Evolutionary conservation across 148 eudicot genomes (phyloP), one percentile per base, ranked within the genome.

Genomic region (Nyssa sinensis): DNA sequence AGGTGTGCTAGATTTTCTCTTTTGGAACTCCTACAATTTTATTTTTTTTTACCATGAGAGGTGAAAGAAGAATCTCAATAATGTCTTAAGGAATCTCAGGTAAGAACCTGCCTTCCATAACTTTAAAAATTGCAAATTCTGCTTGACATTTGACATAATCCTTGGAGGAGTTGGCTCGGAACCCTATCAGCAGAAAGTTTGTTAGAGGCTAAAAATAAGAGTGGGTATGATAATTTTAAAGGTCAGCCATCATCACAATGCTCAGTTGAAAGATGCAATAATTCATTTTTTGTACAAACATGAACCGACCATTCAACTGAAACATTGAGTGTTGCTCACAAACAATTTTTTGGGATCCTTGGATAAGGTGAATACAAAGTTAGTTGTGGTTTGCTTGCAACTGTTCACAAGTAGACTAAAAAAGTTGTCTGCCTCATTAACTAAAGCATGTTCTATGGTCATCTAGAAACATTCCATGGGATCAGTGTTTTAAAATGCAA

Each of bases 141-240:
- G 97, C 88, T 96, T 96, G 77, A 96, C 83, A 78, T 96, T 91
- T 60, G 98, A 80, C 66, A 93, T 96, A 85, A 96, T 96, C 82
- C 99, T 96, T 44, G 89, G 98, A 69, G 97, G 93, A 37, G 91
- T 67, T 66, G 85, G 83, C 62, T 91, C 90, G 24, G 90, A 75
- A 71, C 81, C 91, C 99, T 93, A 70, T 70, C 39, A 81, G 65
- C 58, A 72, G 25, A 70, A 78, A 37, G 61, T 24, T 59, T 25
- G 34, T 59, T 66, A 70, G 58, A 72, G 2, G 8, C 35, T 34
- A 62, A 27, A 63, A 19, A 37, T 25, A 47, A 8, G 51, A 14
- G 17, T 27, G 34, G 60, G 12, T 32, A 25, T 60, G 13, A 19
- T 35, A 67, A 27, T 60, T 57, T 41, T 59, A 31, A 53, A 19